Percentiles rank a stretch among this genome's conserved stretches.
phyloP scores from a whole-genome alignment of 2,329 filamentous ascomycete genomes.

The Lasiodiplodia sp. region DNA sequence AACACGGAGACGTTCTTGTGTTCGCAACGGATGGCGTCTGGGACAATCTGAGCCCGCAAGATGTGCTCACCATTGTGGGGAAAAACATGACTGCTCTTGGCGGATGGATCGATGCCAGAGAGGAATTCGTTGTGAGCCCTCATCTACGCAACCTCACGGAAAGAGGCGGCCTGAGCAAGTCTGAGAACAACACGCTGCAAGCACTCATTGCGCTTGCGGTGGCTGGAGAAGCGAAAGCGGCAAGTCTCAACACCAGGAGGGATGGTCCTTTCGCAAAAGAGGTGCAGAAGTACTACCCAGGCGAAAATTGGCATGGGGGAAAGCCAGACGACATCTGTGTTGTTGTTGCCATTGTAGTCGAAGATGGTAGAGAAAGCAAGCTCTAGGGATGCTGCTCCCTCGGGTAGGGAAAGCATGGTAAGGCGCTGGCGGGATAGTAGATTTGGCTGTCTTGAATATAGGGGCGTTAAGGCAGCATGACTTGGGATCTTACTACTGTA shows the following conservation, averaged over 20 bases:
- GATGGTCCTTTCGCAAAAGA: slow-evolving; percentile 96
- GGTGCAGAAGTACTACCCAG: slow-evolving; percentile 84
- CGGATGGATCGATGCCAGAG: slow-evolving; percentile 72
- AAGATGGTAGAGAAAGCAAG: slow-evolving; percentile 23
- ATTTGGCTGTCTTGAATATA: not conserved
- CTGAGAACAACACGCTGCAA: slow-evolving; percentile 68
- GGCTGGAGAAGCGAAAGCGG: slow-evolving; percentile 80
- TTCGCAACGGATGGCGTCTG: slow-evolving; percentile 95
- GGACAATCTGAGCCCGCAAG: slow-evolving; percentile 93
- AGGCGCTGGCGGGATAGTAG: slow-evolving; percentile 19
- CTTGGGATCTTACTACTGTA: not conserved
- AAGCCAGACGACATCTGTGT: slow-evolving; percentile 97
- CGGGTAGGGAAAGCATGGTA: slow-evolving; percentile 8
- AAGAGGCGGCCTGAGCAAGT: slow-evolving; percentile 52
- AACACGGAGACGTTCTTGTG: slow-evolving; percentile 91
- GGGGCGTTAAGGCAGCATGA: slow-evolving; percentile 12
- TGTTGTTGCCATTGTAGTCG: slow-evolving; percentile 66
- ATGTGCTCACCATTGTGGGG: slow-evolving; percentile 82
- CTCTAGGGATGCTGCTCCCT: not conserved
- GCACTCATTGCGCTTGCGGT: slow-evolving; percentile 80
- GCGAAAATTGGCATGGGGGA: slow-evolving; percentile 87
- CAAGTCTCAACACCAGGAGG: slow-evolving; percentile 79
- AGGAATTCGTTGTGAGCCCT: slow-evolving; percentile 63
- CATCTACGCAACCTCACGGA: slow-evolving; percentile 63
- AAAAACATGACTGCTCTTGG: slow-evolving; percentile 75